These are phyloP conservation scores for Gryganskiella cystojenkinii DNA, from an alignment of 192 early-diverging fungal species.

Conservation along the genomic window DNA sequence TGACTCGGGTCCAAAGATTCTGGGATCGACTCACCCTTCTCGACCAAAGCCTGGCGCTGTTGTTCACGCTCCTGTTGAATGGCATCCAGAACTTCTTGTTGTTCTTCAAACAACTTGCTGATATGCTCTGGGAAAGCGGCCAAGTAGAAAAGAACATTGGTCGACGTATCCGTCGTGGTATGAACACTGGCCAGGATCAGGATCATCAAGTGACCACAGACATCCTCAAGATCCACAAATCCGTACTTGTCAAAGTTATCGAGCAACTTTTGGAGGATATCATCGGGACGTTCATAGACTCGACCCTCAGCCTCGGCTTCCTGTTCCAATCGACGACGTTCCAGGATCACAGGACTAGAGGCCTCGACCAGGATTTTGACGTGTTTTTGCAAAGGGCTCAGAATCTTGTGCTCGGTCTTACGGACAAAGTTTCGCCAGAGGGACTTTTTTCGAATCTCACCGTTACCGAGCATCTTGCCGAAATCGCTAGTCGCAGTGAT, in stretches of 20 bases:
- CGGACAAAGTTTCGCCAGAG: constrained; percentile 5
- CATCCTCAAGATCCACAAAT: constrained; percentile 37
- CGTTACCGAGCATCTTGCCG: constrained; percentile 10
- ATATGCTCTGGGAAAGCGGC: constrained; percentile 31
- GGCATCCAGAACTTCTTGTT: constrained; percentile 33
- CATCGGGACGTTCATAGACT: constrained; percentile 33
- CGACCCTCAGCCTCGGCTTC: constrained; percentile 12
- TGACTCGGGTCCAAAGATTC: constrained; percentile 37
- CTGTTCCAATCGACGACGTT: constrained; percentile 29
- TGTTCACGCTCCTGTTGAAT: constrained; percentile 25
- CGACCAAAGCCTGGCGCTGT: constrained; percentile 6
- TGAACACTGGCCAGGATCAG: constrained; percentile 50
- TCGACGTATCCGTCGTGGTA: constrained; percentile 41
- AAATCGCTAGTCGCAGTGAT: constrained; percentile 32
- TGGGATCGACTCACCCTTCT: constrained; percentile 16
- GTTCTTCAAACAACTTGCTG: constrained; percentile 45
- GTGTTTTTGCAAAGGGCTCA: constrained; percentile 25
- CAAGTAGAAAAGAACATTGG: constrained; percentile 42
- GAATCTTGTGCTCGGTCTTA: background rate
- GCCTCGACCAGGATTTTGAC: constrained; percentile 19
- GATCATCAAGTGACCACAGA: constrained; percentile 41
- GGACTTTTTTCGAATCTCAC: background rate
- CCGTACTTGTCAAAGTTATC: constrained; percentile 47
- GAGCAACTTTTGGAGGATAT: constrained; percentile 50
- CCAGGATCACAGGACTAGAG: constrained; percentile 23